These are phyloP conservation scores for Quercus dentata DNA, from an alignment of 306 rosid genomes.

Conservation along the genomic window DNA sequence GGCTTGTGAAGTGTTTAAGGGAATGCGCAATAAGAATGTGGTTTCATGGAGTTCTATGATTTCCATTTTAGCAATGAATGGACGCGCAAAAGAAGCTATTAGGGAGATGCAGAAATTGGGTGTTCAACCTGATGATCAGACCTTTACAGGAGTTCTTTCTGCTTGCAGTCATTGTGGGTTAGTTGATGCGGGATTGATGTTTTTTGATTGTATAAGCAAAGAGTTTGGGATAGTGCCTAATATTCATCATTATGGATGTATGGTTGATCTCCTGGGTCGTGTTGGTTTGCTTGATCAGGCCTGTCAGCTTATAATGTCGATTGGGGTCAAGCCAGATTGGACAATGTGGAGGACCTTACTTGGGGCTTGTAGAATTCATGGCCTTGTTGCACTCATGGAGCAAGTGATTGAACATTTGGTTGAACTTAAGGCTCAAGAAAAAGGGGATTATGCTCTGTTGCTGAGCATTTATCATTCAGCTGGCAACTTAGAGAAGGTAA, in stretches of 20 bases:
- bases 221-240: constrained; percentile 59
- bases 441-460: constrained; percentile 82
- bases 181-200: constrained; percentile 55
- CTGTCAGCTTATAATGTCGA: constrained; percentile 54
- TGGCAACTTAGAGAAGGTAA: constrained; percentile 79
- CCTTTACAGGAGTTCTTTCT: constrained; percentile 77
- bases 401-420: constrained; percentile 63
- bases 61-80: constrained; percentile 74
- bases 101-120: constrained; percentile 67
- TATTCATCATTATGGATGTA: constrained; percentile 81
- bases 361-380: constrained; percentile 69
- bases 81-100: constrained; percentile 63
- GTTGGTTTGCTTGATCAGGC: constrained; percentile 73
- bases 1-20: constrained; percentile 62
- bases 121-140: constrained; percentile 61
- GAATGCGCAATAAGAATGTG: constrained; percentile 43
- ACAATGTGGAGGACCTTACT: constrained; percentile 86
- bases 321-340: constrained; percentile 57
- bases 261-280: constrained; percentile 81
- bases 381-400: constrained; percentile 63
- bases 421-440: constrained; percentile 76
- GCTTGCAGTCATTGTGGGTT: constrained; percentile 87
- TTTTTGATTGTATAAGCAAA: constrained; percentile 53
- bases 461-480: constrained; percentile 72
- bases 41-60: constrained; percentile 90